phyloP scores from a whole-genome alignment of 73 alveolate genomes.

The Blepharisma stoltei region DNA sequence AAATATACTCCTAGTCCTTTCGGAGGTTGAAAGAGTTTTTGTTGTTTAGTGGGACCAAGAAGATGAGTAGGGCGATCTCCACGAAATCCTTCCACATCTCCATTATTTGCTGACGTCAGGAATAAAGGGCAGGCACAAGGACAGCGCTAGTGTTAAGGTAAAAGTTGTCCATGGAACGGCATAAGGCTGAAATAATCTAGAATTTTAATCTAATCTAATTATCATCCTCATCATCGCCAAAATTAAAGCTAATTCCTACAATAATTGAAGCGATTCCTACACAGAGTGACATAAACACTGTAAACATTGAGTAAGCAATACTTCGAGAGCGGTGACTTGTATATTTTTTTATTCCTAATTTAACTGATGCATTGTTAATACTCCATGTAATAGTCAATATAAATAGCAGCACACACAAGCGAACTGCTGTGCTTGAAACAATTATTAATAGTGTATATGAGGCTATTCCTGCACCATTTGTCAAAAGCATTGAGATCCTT shows the following conservation, averaged over 20 bases:
- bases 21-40: too few species aligned
- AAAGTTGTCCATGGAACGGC: too few species aligned
- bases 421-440: background rate
- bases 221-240: background rate
- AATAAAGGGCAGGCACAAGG: too few species aligned
- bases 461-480: background rate
- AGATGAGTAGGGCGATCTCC: too few species aligned
- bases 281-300: background rate
- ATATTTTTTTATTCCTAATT: background rate
- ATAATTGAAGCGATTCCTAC: slow-evolving; percentile 9
- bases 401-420: background rate
- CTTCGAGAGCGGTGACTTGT: background rate
- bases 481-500: background rate
- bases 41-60: too few species aligned
- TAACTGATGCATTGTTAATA: background rate
- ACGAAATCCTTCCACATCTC: too few species aligned
- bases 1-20: too few species aligned
- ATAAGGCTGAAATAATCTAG: too few species aligned
- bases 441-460: background rate
- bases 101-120: too few species aligned
- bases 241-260: background rate
- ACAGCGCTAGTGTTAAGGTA: too few species aligned
- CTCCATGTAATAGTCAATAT: background rate
- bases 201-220: too few species aligned
- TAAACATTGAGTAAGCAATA: background rate